These are phyloP conservation scores for Termitomyces sp. DNA, from an alignment of 768 basidiomycete genomes.

Conservation along the genomic window DNA sequence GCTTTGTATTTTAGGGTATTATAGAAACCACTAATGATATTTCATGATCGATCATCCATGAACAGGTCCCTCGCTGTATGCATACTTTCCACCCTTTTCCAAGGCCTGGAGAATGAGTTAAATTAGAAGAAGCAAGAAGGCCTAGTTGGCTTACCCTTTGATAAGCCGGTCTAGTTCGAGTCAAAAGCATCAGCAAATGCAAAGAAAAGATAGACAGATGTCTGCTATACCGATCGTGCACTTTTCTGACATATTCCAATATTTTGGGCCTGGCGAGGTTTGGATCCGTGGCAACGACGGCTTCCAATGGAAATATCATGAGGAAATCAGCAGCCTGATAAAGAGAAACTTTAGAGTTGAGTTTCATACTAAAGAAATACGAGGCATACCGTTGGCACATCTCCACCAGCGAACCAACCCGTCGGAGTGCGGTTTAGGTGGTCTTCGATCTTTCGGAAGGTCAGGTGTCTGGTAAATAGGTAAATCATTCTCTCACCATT, in stretches of 20 bases:
- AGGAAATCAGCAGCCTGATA: slow-evolving; percentile 23
- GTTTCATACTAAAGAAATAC: not conserved
- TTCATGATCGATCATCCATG: not conserved
- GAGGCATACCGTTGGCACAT: slow-evolving; percentile 16
- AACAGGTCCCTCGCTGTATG: slow-evolving; percentile 1
- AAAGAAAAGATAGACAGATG: not conserved
- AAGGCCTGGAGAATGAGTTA: slow-evolving; percentile 17
- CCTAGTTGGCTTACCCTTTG: slow-evolving; percentile 8
- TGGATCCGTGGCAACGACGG: slow-evolving; percentile 12
- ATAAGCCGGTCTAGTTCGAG: slow-evolving; percentile 12
- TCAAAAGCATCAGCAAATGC: not conserved
- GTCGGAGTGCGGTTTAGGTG: slow-evolving; percentile 13
- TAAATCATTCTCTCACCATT: slow-evolving; percentile 20
- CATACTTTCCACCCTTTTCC: slow-evolving; percentile 28
- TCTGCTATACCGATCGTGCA: slow-evolving; percentile 18
- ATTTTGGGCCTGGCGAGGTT: slow-evolving; percentile 16
- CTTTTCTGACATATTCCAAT: slow-evolving; percentile 18
- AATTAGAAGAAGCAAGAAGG: not conserved
- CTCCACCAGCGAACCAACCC: slow-evolving; percentile 20
- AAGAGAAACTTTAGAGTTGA: not conserved
- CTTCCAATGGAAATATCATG: slow-evolving; percentile 24
- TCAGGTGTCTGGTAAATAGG: not conserved
- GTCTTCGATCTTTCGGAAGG: slow-evolving; percentile 8
- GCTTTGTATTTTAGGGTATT: not conserved
- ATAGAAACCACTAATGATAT: not conserved